These are phyloP conservation scores for Tilletia indica DNA, from an alignment of 1,284 basidiomycete genomes.

Conservation along the genomic window DNA sequence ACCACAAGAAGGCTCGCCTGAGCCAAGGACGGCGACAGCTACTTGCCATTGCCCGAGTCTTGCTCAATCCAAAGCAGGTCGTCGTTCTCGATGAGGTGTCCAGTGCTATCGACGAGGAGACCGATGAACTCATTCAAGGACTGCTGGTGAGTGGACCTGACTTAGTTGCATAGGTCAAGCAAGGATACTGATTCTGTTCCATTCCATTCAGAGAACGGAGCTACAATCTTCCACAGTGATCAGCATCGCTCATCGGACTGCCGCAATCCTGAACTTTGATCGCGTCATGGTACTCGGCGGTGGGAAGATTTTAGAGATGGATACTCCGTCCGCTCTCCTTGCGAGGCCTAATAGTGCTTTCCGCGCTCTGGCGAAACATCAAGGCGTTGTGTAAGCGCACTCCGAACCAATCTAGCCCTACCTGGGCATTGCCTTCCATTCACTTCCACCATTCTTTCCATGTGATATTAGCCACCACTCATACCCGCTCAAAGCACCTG, in stretches of 20 bases:
- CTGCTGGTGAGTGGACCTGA: slow-evolving; percentile 35
- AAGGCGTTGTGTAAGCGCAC: neutral
- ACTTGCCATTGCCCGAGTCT: slow-evolving; percentile 60
- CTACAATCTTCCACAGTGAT: slow-evolving; percentile 3
- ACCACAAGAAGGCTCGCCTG: slow-evolving; percentile 24
- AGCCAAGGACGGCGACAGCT: slow-evolving; percentile 54
- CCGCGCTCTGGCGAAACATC: neutral
- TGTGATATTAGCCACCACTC: too few relatives aligned
- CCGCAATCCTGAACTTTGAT: neutral
- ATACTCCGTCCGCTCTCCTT: neutral
- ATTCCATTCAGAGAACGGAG: neutral
- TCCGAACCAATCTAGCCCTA: neutral
- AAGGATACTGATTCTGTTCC: neutral
- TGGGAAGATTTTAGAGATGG: neutral
- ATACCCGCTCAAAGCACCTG: too few relatives aligned
- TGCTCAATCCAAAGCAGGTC: slow-evolving; percentile 60
- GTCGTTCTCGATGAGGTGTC: slow-evolving; percentile 62
- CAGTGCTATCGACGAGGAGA: slow-evolving; percentile 34
- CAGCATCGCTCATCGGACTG: slow-evolving; percentile 5
- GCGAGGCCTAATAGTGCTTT: neutral
- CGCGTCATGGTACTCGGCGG: neutral
- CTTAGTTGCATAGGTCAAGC: neutral
- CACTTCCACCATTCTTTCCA: neutral
- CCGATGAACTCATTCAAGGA: slow-evolving; percentile 66
- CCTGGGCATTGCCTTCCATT: neutral